Percentiles rank a stretch among this genome's conserved stretches.
Evolutionary conservation across 805 yeast species (phyloP).

Genomic region (Blastobotrys terrestris): DNA sequence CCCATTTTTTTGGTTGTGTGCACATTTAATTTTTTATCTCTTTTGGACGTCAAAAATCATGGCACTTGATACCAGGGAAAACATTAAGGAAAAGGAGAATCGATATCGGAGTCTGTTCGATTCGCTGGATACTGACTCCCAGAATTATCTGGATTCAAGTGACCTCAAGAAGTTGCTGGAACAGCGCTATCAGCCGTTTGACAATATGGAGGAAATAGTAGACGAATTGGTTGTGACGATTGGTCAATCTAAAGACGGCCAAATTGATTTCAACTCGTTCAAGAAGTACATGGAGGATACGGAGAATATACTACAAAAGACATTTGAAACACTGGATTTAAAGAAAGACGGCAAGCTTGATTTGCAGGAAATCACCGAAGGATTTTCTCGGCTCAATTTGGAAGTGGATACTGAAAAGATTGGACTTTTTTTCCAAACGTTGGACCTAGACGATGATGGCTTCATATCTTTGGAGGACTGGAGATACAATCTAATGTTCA

Average conservation of each 20-base stretch:
- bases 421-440: conserved; percentile 47
- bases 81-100: conserved; percentile 19
- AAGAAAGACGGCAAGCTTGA: conserved; percentile 70
- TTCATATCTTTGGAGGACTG: conserved; percentile 79
- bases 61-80: not conserved
- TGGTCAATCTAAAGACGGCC: conserved; percentile 40
- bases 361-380: conserved; percentile 58
- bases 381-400: conserved; percentile 51
- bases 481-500: conserved; percentile 70
- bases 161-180: conserved; percentile 26
- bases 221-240: conserved; percentile 41
- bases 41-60: not conserved
- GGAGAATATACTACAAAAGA: conserved; percentile 62
- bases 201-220: conserved; percentile 47
- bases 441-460: conserved; percentile 56
- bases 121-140: conserved; percentile 37
- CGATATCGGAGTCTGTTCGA: conserved; percentile 40
- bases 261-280: conserved; percentile 50
- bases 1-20: not conserved
- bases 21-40: not conserved
- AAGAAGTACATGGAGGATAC: conserved; percentile 57
- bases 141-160: conserved; percentile 35
- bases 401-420: conserved; percentile 48
- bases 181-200: conserved; percentile 31
- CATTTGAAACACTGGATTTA: conserved; percentile 61